A percentile compares a stretch with the other conserved stretches of the same genome.
phyloP scores from a whole-genome alignment of 2,329 filamentous ascomycete genomes.

The Fusarium xylarioides region DNA sequence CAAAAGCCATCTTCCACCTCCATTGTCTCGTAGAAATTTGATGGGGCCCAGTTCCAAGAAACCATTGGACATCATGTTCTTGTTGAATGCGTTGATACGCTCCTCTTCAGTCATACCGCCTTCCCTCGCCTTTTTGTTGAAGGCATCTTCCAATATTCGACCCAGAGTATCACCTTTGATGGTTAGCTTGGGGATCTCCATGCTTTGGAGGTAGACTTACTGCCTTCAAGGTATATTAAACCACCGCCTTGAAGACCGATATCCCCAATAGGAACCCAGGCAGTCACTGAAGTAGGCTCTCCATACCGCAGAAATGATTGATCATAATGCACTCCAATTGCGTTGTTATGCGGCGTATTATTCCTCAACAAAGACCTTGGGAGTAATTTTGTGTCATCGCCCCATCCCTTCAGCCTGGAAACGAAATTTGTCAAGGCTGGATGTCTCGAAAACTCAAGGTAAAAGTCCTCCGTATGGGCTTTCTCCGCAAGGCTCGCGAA shows the following conservation, averaged over 20 bases:
- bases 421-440: constrained; percentile 3
- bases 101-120: constrained; percentile 61
- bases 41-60: constrained; percentile 61
- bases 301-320: constrained; percentile 66
- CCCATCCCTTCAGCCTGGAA: constrained; percentile 12
- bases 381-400: constrained; percentile 1
- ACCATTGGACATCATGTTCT: constrained; percentile 67
- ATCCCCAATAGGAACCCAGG: constrained; percentile 66
- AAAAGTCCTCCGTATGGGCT: constrained; percentile 21
- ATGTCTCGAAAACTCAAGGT: constrained; percentile 9
- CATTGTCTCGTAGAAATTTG: constrained; percentile 44
- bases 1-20: constrained; percentile 47
- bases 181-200: not conserved
- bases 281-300: constrained; percentile 63
- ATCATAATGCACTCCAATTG: constrained; percentile 69
- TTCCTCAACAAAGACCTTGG: constrained; percentile 57
- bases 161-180: constrained; percentile 9
- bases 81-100: constrained; percentile 61
- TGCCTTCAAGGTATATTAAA: constrained; percentile 22
- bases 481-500: constrained; percentile 18
- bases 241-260: constrained; percentile 16
- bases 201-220: not conserved
- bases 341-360: constrained; percentile 64
- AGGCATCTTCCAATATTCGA: not conserved
- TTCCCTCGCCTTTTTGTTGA: constrained; percentile 45